Evolutionary conservation across 2,329 filamentous ascomycete species (phyloP).

Genomic region (Sordariomycetes sp.): DNA sequence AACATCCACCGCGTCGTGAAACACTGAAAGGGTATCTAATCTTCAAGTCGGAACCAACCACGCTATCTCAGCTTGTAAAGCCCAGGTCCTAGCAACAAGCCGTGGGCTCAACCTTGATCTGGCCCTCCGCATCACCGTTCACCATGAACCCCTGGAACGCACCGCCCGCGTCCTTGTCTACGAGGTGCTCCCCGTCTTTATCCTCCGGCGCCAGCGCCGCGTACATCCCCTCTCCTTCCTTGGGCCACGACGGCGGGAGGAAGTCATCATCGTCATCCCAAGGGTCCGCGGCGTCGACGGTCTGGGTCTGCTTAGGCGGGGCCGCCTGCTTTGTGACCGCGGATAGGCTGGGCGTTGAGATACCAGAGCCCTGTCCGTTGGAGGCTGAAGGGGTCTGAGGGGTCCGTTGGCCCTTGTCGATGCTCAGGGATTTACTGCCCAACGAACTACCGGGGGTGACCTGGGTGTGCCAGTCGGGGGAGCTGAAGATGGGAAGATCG

Average conservation of each 20-base stretch:
- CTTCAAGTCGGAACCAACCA: neutral
- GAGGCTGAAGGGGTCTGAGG: neutral
- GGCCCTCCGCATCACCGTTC: slow-evolving; percentile 11
- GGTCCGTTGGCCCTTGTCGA: slow-evolving; percentile 5
- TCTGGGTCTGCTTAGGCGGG: slow-evolving; percentile 9
- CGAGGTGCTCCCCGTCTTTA: slow-evolving; percentile 22
- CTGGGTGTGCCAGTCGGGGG: slow-evolving; percentile 26
- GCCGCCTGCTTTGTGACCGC: neutral
- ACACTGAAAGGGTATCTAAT: neutral
- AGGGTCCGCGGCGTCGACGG: slow-evolving; percentile 12
- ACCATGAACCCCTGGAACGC: slow-evolving; percentile 32
- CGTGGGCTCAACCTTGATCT: neutral
- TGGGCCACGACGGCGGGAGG: slow-evolving; percentile 28
- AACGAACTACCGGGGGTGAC: neutral
- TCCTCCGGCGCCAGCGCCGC: slow-evolving; percentile 23
- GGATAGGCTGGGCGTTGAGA: slow-evolving; percentile 2
- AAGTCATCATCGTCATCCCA: slow-evolving; percentile 19
- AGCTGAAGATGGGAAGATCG: slow-evolving; percentile 28
- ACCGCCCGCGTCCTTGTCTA: slow-evolving; percentile 28
- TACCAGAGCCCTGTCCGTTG: slow-evolving; percentile 2
- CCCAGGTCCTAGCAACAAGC: neutral
- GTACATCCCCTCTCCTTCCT: slow-evolving; percentile 27
- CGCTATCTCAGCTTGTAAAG: neutral
- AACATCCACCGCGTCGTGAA: slow-evolving; percentile 1
- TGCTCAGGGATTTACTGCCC: neutral